Evolutionary conservation across 495 filamentous ascomycete genomes (phyloP).

Genomic region (Penicillium antarcticum): DNA sequence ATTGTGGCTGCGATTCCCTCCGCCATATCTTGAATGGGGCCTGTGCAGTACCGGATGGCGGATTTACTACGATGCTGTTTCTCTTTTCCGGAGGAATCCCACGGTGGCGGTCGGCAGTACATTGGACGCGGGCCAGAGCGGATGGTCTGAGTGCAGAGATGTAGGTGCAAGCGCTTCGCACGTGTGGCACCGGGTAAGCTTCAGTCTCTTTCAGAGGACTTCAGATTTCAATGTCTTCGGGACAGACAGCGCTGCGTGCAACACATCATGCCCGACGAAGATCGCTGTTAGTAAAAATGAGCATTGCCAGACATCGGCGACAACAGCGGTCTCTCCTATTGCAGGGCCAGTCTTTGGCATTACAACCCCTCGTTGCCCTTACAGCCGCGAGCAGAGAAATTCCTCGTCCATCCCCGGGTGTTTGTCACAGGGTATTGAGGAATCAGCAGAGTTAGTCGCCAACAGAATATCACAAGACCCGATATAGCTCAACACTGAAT

Average conservation of each 20-base stretch:
- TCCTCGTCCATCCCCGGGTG: slow-evolving; percentile 1
- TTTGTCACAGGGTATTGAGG: slow-evolving; percentile 9
- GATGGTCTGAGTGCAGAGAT: background rate
- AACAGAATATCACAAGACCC: slow-evolving; percentile 1
- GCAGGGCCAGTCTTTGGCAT: slow-evolving; percentile 3
- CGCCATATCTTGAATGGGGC: too few species aligned
- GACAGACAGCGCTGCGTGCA: too few species aligned
- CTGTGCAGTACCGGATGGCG: too few species aligned
- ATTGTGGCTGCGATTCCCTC: too few species aligned
- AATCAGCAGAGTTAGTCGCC: slow-evolving; percentile 1
- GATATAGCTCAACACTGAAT: slow-evolving; percentile 1
- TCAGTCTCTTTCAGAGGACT: slow-evolving; percentile 1
- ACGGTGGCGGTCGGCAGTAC: slow-evolving; percentile 3
- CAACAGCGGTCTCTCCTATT: slow-evolving; percentile 2
- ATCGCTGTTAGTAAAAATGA: slow-evolving; percentile 10
- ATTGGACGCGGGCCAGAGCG: slow-evolving; percentile 7
- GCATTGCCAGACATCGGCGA: slow-evolving; percentile 2
- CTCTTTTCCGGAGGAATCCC: too few species aligned
- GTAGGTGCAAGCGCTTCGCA: background rate
- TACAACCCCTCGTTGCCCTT: background rate
- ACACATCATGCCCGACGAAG: slow-evolving; percentile 6
- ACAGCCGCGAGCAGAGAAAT: background rate
- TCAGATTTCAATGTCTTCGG: slow-evolving; percentile 8
- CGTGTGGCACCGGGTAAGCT: background rate
- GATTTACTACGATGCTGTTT: too few species aligned